Evolutionary conservation across 1,139 yeast genomes (phyloP).

Genomic region (Keqinozyma sinolaborantium): DNA sequence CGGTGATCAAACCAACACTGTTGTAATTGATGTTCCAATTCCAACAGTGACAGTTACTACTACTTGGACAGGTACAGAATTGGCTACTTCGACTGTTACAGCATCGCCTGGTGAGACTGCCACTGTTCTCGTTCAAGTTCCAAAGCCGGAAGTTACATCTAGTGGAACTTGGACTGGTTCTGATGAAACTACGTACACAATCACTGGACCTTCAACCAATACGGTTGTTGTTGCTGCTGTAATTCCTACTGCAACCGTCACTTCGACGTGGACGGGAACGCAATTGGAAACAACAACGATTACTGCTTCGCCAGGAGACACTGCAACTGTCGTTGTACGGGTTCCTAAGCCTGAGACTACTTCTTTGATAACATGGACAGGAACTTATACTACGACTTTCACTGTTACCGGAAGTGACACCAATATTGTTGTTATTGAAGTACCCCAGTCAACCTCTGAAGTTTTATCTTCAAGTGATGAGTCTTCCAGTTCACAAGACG

Average conservation of each 20-base stretch:
- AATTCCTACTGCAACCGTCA: slow-evolving; percentile 6
- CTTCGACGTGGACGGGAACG: slow-evolving; percentile 10
- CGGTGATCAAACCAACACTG: slow-evolving; percentile 13
- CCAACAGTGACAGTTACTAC: slow-evolving; percentile 3
- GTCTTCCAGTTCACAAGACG: no score
- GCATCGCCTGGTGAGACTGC: slow-evolving; percentile 11
- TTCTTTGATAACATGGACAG: slow-evolving; percentile 1
- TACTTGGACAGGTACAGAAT: slow-evolving; percentile 9
- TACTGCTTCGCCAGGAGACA: background rate
- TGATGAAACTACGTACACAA: slow-evolving; percentile 3
- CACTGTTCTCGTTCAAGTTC: slow-evolving; percentile 11
- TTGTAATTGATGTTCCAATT: slow-evolving; percentile 16
- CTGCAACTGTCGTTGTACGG: slow-evolving; percentile 4
- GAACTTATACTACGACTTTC: background rate
- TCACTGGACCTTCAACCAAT: slow-evolving; percentile 9
- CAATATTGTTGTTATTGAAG: background rate
- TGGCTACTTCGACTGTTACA: slow-evolving; percentile 5
- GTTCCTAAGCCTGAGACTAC: slow-evolving; percentile 11
- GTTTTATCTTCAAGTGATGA: no score
- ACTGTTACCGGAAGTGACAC: slow-evolving; percentile 4
- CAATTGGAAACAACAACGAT: background rate
- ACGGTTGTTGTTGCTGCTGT: slow-evolving; percentile 5
- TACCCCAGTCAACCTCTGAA: no score
- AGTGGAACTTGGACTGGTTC: slow-evolving; percentile 2
- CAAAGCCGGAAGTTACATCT: slow-evolving; percentile 3